Base-by-base conservation (phyloP, 2,329 filamentous ascomycete genomes). In the Venturia carpophila region DNA sequence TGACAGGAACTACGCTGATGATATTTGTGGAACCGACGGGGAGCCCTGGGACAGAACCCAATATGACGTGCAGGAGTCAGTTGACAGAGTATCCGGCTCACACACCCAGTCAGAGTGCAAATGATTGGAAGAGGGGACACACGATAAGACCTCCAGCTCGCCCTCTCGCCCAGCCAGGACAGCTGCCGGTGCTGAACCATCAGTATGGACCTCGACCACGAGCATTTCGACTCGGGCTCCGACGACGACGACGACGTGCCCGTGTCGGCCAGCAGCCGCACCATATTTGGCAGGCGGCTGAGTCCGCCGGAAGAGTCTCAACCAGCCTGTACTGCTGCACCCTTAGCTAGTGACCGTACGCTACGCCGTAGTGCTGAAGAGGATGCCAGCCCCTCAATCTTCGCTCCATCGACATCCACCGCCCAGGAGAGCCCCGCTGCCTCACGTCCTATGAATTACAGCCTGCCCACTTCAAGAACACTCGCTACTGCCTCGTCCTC, bases 391-490 rank as follows among this genome's bases (percentile, higher is more conserved):
- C 52, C 52, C 52, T 19, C 13, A 10, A n/a, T 58, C 52, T 58
- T 58, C 21, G 27, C 52, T 37, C 30, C 11, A 37, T 10, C 52
- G 19, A 34, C 52, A 3, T 37, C 52, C 52, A 58, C 52, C 5
- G 52, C 52, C 6, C 15, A 27, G 37, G 52, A 58, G 27, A 58
- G 52, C 52, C 30, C 52, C 52, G 52, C 52, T 10, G 1, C 52
- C 19, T 58, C 52, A 11, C 52, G n/a, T 58, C 52, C 52, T 19
- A 58, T 58, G 30, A 58, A 58, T 21, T 58, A 58, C 52, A 58
- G 30, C 11, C 52, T 58, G 17, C 52, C 52, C 30, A 27, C 52
- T 11, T 37, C 52, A 21, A 58, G 27, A 39, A 30, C 52, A 27
- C 52, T 37, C 21, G 52, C 52, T 37, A 37, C 30, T n/a, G 52